Percentiles rank a stretch among this genome's conserved stretches.
Evolutionary conservation across 2,329 filamentous ascomycete species (phyloP).

Genomic region (Ophiocordyceps camponoti-leonardi): DNA sequence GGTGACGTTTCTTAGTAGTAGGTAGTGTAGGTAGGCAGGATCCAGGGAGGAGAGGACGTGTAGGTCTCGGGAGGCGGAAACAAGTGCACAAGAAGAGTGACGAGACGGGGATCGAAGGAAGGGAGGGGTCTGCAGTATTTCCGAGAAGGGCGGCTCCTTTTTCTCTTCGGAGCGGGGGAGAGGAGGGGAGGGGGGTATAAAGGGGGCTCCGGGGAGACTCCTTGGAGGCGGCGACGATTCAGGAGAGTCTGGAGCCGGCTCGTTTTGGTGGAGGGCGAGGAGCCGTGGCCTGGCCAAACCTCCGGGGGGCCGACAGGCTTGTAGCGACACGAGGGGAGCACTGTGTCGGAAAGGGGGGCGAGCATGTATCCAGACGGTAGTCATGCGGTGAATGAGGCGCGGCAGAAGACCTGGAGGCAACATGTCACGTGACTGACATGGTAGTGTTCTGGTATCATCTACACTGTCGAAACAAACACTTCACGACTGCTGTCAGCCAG

Average conservation of each 20-base stretch:
- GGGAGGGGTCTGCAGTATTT: too few relatives aligned
- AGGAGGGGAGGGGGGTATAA: too few relatives aligned
- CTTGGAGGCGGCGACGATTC: neutral
- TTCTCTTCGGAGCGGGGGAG: too few relatives aligned
- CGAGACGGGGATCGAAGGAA: neutral
- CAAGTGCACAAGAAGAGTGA: neutral
- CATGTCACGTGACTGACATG: neutral
- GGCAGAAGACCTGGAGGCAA: neutral
- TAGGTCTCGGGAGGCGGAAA: neutral
- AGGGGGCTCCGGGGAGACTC: too few relatives aligned
- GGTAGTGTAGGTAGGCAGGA: too few relatives aligned
- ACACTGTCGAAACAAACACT: neutral
- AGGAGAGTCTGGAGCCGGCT: neutral
- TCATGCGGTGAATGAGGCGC: neutral
- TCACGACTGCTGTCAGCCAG: too few relatives aligned
- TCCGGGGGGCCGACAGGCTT: too few relatives aligned
- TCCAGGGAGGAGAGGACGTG: neutral
- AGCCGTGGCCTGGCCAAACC: neutral
- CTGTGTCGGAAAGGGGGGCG: neutral
- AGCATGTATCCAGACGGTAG: neutral
- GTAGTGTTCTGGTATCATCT: neutral
- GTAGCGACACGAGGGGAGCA: neutral
- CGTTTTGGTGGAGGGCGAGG: neutral
- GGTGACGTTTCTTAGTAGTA: neutral
- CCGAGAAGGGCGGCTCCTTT: neutral